A percentile compares a stretch with the other conserved stretches of the same genome.
These are phyloP conservation scores for Marasmius fiardii DNA, from an alignment of 1,284 basidiomycete genomes.

Conservation along the genomic window DNA sequence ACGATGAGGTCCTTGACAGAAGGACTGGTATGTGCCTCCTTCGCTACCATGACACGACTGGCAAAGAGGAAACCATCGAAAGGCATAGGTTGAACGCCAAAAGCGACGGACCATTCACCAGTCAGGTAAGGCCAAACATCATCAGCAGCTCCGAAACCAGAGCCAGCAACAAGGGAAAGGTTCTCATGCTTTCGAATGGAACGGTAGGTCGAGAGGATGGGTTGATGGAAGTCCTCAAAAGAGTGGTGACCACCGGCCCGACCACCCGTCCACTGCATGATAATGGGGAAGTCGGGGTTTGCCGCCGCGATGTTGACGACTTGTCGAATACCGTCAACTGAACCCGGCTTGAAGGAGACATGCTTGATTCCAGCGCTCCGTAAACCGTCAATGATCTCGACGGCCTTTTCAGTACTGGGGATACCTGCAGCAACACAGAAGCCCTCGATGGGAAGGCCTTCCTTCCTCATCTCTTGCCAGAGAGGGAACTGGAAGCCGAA, in stretches of 20 bases:
- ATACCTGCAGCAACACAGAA: constrained; percentile 98
- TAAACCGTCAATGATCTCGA: constrained; percentile 85
- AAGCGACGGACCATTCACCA: constrained; percentile 91
- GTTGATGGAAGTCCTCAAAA: constrained; percentile 98
- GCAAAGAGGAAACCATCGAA: constrained; percentile 98
- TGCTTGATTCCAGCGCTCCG: constrained; percentile 86
- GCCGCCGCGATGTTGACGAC: constrained; percentile 94
- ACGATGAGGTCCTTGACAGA: constrained; percentile 97
- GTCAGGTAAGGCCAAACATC: constrained; percentile 97
- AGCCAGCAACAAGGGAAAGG: constrained; percentile 91
- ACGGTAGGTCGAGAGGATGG: constrained; percentile 88
- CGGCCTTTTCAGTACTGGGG: constrained; percentile 90
- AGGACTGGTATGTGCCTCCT: constrained; percentile 93
- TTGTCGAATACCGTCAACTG: constrained; percentile 95
- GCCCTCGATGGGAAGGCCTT: constrained; percentile 94
- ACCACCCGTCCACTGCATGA: constrained; percentile 98
- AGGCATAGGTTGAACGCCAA: constrained; percentile 94
- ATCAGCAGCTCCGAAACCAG: constrained; percentile 93
- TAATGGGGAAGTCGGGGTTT: constrained; percentile 97
- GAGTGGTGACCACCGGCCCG: constrained; percentile 99
- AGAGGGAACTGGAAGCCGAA: constrained; percentile 96
- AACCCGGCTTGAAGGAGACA: constrained; percentile 96
- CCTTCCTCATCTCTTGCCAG: constrained; percentile 96
- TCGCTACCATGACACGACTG: constrained; percentile 96
- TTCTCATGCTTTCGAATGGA: constrained; percentile 88